Percentiles rank a stretch among this genome's conserved stretches.
Conservation (phyloP, 1,284 basidiomycete genomes). For the Cryptococcus maquisensis region DNA sequence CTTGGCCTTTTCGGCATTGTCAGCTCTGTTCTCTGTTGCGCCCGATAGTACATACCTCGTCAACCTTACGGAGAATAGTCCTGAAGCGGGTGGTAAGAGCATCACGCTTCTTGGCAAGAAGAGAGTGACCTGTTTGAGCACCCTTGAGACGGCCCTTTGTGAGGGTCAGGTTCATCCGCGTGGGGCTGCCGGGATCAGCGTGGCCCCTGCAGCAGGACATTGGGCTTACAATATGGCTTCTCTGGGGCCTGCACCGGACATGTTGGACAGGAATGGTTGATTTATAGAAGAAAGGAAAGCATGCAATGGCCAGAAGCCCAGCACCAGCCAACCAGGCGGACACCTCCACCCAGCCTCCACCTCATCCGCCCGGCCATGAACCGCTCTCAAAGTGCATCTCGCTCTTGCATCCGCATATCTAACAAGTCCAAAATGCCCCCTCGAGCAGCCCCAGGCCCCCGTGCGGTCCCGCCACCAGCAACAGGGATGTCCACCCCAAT, state of each 20-base stretch:
- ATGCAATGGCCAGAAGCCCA: too few relatives aligned
- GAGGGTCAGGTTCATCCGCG: conserved; percentile 88
- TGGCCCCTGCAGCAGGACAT: neutral
- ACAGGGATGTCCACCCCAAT: neutral
- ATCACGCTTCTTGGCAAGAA: conserved; percentile 96
- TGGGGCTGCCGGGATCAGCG: conserved; percentile 55
- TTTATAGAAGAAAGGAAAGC: neutral
- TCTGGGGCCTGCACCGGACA: conserved; percentile 83
- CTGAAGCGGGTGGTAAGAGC: conserved; percentile 90
- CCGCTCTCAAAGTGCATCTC: too few relatives aligned
- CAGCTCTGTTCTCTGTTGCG: neutral
- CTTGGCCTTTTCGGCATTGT: conserved; percentile 65
- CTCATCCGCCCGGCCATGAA: too few relatives aligned
- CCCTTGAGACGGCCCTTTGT: conserved; percentile 92
- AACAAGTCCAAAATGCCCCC: neutral
- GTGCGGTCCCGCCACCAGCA: neutral
- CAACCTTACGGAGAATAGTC: conserved; percentile 82
- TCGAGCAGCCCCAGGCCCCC: neutral
- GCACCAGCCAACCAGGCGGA: too few relatives aligned
- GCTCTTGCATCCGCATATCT: too few relatives aligned
- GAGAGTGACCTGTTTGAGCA: conserved; percentile 94
- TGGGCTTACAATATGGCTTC: conserved; percentile 71
- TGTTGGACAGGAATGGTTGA: conserved; percentile 44
- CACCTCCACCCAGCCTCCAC: too few relatives aligned
- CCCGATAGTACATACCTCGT: conserved; percentile 63